Evolutionary conservation across 352 stramenopile species (phyloP), one percentile per base, ranked within the genome.

Genomic region (Globisporangium lucens): DNA sequence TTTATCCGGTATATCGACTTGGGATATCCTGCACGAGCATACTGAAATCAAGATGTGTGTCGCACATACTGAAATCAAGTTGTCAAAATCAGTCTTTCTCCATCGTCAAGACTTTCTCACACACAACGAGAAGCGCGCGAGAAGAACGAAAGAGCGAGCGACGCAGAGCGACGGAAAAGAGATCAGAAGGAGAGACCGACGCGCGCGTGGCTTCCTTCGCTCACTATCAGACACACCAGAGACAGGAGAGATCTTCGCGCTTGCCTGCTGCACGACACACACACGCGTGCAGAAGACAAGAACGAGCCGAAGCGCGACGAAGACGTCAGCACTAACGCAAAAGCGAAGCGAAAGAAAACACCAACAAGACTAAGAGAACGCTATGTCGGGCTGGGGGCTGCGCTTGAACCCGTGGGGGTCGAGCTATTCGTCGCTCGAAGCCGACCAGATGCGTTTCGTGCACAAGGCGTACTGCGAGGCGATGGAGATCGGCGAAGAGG

Each of bases 391-490:
- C 63, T 94, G 87, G 87, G 87, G 87, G n/a, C 72, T 94, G 66
- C 84, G 87, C 66, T 75, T 91, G 63, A 94, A 94, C 69, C 84
- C 85, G 65, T 94, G 85, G 73, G 81, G 81, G 60, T 85, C 78
- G 59, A 91, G 85, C 77, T 94, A 94, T 73, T 94, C 87, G 74
- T 86, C 85, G 70, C 85, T 94, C 49, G 87, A 94, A 66, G 75
- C 82, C 30, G 87, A 95, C 66, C 87, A 95, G 67, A 95, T 95
- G 87, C 83, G 75, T 30, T 95, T 86, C 69, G 83, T 95, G 61
- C 87, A 93, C 68, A 90, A 95, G 72, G 83, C 87, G 29, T 95
- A 90, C 71, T 95, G 85, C 66, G 85, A 93, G 70, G 82, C 85
- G 24, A 93, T 93, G 83, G 85, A 95, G 52, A 75, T 88, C 33